phyloP scores from a whole-genome alignment of 352 stramenopile species.

The Blastocystis sp. region DNA sequence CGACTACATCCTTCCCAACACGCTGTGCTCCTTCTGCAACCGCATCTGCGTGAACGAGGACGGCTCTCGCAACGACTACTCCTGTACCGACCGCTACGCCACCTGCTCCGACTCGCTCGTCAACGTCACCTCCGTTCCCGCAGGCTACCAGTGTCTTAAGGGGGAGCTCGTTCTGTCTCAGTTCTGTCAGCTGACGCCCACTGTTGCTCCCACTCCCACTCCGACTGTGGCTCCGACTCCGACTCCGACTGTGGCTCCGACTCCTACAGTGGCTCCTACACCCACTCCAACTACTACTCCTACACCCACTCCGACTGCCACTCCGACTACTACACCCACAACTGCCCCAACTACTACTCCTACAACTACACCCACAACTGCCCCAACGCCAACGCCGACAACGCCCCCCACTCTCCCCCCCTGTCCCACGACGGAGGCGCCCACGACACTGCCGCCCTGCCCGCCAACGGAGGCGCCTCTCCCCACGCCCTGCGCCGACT shows the following conservation, averaged over 20 bases:
- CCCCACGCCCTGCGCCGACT: slow-evolving; percentile 32
- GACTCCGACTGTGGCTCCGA: not conserved
- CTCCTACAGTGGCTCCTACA: not conserved
- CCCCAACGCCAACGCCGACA: slow-evolving; percentile 1
- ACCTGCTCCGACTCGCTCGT: slow-evolving; percentile 31
- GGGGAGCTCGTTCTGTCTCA: slow-evolving; percentile 39
- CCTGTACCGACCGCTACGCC: slow-evolving; percentile 45
- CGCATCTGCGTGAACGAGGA: slow-evolving; percentile 64
- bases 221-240: slow-evolving; percentile 21
- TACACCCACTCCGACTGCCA: not conserved
- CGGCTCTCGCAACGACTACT: slow-evolving; percentile 44
- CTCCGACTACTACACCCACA: slow-evolving; percentile 1
- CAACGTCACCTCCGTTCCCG: not conserved
- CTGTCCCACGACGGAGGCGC: slow-evolving; percentile 32
- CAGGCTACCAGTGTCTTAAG: slow-evolving; percentile 48
- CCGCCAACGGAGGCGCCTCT: slow-evolving; percentile 32
- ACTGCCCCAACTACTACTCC: not conserved
- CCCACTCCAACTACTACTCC: slow-evolving; percentile 13
- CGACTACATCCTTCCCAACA: slow-evolving; percentile 52
- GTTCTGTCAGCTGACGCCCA: slow-evolving; percentile 13
- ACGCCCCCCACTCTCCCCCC: slow-evolving; percentile 9
- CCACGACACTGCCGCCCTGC: slow-evolving; percentile 43
- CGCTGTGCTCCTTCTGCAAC: slow-evolving; percentile 55
- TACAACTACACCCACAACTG: not conserved
- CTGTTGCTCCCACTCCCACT: not conserved